Conservation (phyloP, 2,329 filamentous ascomycete species). For the Exophiala xenobiotica region DNA sequence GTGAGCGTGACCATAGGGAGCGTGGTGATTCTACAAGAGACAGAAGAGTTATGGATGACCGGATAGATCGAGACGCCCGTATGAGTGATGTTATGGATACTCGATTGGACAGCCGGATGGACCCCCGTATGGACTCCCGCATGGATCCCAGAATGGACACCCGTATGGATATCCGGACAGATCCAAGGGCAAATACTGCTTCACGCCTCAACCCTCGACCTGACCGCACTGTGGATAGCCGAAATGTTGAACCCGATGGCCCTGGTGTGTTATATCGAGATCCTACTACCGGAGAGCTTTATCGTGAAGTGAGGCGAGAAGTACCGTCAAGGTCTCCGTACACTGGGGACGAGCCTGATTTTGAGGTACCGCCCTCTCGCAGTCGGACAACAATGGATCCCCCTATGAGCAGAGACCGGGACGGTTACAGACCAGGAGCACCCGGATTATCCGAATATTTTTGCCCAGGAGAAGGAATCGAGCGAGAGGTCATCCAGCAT, state of each 20-base stretch:
- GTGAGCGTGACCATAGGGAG: constrained; percentile 4
- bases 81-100: constrained; percentile 23
- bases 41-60: constrained; percentile 23
- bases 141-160: constrained; percentile 13
- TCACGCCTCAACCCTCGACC: constrained; percentile 20
- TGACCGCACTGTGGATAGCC: constrained; percentile 20
- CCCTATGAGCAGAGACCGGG: constrained; percentile 19
- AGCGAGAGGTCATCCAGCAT: constrained; percentile 78
- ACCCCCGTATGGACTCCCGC: constrained; percentile 10
- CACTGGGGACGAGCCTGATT: constrained; percentile 27
- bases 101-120: constrained; percentile 16
- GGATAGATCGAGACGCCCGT: constrained; percentile 18
- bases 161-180: constrained; percentile 13
- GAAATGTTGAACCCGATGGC: constrained; percentile 15
- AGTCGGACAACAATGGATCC: constrained; percentile 37
- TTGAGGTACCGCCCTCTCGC: constrained; percentile 38
- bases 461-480: constrained; percentile 75
- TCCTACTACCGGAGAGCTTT: constrained; percentile 21
- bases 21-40: constrained; percentile 13
- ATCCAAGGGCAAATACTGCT: constrained; percentile 22
- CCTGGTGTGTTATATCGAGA: constrained; percentile 12
- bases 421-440: constrained; percentile 12
- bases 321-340: constrained; percentile 20
- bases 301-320: constrained; percentile 17
- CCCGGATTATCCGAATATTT: constrained; percentile 69